Evolutionary conservation across 2,329 filamentous ascomycete genomes (phyloP).

Genomic region (Calonectria pauciramosa): DNA sequence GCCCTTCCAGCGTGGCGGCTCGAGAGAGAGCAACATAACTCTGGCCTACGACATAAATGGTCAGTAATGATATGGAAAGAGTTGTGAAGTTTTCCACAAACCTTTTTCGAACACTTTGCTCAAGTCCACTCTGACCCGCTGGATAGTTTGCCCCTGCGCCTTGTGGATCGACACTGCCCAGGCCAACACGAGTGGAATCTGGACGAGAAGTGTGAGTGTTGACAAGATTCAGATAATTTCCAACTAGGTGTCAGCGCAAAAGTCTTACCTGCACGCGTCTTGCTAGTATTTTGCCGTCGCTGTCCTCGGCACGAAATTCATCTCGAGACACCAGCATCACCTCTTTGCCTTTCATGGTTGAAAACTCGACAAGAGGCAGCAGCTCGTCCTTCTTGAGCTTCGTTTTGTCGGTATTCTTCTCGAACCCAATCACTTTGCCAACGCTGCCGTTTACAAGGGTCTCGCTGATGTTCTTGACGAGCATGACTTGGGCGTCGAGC

Average conservation of each 20-base stretch:
- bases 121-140: background rate
- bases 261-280: background rate
- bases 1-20: background rate
- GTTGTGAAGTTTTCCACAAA: accelerated
- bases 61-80: background rate
- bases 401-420: background rate
- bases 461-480: background rate
- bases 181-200: background rate
- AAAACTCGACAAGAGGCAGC: background rate
- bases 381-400: background rate
- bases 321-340: background rate
- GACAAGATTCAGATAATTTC: too few relatives aligned
- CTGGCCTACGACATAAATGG: background rate
- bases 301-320: background rate
- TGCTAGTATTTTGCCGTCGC: background rate
- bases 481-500: background rate
- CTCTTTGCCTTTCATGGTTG: background rate
- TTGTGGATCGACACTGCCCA: slow-evolving; percentile 3
- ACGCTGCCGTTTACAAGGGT: background rate
- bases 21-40: background rate
- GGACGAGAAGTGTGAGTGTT: background rate
- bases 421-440: background rate
- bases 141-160: background rate
- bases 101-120: slow-evolving; percentile 3
- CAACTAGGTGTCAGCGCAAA: too few relatives aligned